These are phyloP conservation scores for Ceratocystis colombiana DNA, from an alignment of 2,329 filamentous ascomycete species.

Conservation along the genomic window DNA sequence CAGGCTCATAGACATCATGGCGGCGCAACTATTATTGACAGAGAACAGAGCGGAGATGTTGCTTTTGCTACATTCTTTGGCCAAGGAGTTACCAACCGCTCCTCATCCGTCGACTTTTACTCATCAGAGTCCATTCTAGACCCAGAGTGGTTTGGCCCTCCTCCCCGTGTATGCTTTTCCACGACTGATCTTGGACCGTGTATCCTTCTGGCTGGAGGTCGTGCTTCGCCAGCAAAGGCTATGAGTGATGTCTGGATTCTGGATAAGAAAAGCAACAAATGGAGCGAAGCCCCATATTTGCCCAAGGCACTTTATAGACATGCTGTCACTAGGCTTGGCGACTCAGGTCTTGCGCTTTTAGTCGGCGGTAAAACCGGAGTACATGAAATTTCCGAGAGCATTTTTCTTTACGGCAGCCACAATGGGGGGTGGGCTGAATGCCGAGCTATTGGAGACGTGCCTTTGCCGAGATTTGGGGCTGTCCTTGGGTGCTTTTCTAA, in stretches of 20 bases:
- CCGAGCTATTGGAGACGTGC: conserved; percentile 31
- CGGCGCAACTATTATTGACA: conserved; percentile 1
- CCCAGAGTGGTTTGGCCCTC: conserved; percentile 32
- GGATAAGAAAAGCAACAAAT: conserved; percentile 43
- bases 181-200: conserved; percentile 53
- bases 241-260: conserved; percentile 68
- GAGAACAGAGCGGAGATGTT: conserved; percentile 3
- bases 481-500: conserved; percentile 35
- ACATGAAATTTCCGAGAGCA: conserved; percentile 41
- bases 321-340: conserved; percentile 45
- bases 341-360: conserved; percentile 45
- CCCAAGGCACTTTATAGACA: conserved; percentile 68
- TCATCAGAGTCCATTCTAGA: neutral
- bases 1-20: conserved; percentile 20
- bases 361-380: conserved; percentile 51
- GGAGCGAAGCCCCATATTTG: conserved; percentile 57
- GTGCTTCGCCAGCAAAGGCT: conserved; percentile 61
- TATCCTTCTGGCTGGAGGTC: conserved; percentile 63
- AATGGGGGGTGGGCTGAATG: conserved; percentile 41
- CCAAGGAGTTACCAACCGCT: conserved; percentile 20
- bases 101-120: conserved; percentile 14
- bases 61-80: conserved; percentile 26
- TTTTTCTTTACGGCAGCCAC: conserved; percentile 42
- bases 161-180: conserved; percentile 61
- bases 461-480: conserved; percentile 30